Base-by-base conservation (phyloP, 495 filamentous ascomycete genomes). In the Aspergillus incahuasiensis region DNA sequence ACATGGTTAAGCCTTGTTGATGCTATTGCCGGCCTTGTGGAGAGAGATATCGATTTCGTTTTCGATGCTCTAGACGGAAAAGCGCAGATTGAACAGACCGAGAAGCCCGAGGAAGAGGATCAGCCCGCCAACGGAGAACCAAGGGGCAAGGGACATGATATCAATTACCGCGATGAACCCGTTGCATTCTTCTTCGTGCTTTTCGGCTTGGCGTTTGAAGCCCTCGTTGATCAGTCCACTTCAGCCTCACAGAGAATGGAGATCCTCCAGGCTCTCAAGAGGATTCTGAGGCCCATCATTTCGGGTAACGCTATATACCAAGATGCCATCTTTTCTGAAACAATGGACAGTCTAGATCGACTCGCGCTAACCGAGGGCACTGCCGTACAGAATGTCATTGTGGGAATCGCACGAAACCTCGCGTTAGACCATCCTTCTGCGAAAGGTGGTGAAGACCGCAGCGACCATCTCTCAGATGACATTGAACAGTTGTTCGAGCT, bases 151-250 rank as follows among this genome's bases (percentile, higher is more conserved):
- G 80, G 82, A 13, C 73, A 78, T 49, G 87, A 90, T 60, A 97
- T 99, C 69, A 96, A 97, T 64, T 97, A 97, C 64, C 90, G 94
- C 18, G 92, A 97, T 65, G 95, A 99, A 66, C 94, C 94, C 0
- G 91, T 97, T 15, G 94, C 94, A 0, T 99, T 99, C 78, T 99
- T 99, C 73, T 99, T 99, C 62, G 91, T 99, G 9, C 79, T 99
- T 1, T 99, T 97, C 63, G 94, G 94, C 21, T 86, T 99, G 54
- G 91, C 91, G 0, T 96, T 97, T 59, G 94, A 99, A 70, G 92
- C 95, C 22, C 80, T 99, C 40, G 92, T 90, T 15, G 88, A 87
- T 6, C 85, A 90, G 53, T 84, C 86, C 12, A 86, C 84, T 42
- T 82, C 82, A 0, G 74, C 90, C 28, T 86, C 90, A 48, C 90